phyloP scores from a whole-genome alignment of 83 land plant genomes.

The Diphasiastrum complanatum region DNA sequence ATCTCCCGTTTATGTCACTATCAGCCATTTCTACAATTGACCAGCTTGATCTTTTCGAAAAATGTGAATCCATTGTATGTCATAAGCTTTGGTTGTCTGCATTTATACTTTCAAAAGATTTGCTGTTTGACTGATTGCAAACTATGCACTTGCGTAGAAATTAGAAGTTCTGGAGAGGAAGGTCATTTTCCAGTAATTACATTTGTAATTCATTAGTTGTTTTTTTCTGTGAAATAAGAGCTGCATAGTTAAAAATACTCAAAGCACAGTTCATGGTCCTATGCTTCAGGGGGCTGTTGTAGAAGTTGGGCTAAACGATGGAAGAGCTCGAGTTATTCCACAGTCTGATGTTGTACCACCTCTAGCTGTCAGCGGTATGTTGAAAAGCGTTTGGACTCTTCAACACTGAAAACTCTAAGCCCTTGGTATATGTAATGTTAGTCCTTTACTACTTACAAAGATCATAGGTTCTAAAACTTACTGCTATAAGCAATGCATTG shows the following conservation, averaged over 20 bases:
- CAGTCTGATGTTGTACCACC: conserved; percentile 36
- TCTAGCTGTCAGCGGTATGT: conserved; percentile 41
- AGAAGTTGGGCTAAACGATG: conserved; percentile 22
- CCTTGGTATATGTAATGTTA: background rate
- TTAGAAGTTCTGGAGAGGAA: too few relatives aligned
- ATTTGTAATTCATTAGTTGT: too few relatives aligned
- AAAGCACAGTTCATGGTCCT: background rate
- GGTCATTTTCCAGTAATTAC: too few relatives aligned
- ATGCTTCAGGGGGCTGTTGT: conserved; percentile 28
- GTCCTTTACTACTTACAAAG: too few relatives aligned
- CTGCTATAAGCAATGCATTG: too few relatives aligned
- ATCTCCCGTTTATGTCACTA: conserved; percentile 22
- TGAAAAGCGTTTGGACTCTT: background rate
- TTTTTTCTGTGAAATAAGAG: too few relatives aligned
- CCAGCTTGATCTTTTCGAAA: conserved; percentile 12
- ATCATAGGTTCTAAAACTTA: too few relatives aligned
- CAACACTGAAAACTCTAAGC: background rate
- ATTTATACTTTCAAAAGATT: background rate
- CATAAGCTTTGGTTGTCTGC: background rate
- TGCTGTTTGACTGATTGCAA: too few relatives aligned
- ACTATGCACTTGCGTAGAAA: too few relatives aligned
- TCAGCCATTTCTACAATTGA: background rate
- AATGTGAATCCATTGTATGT: conserved; percentile 26
- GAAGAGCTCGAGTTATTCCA: conserved; percentile 30
- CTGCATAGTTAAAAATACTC: too few relatives aligned